Evolutionary conservation across 371 early-diverging fungal genomes (phyloP).

Genomic region (Mortierella sp.): DNA sequence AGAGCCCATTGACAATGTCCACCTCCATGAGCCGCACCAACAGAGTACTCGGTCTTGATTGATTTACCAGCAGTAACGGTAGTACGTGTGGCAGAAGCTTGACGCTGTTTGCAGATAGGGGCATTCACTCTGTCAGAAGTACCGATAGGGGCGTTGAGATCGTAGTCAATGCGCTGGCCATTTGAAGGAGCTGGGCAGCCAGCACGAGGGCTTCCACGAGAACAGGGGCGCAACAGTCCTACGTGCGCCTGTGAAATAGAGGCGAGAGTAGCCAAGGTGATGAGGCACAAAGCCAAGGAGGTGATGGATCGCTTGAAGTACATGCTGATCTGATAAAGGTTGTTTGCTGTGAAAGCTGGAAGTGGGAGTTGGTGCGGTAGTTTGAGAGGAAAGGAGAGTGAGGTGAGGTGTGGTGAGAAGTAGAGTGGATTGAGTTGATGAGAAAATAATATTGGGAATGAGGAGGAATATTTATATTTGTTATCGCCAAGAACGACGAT

Average conservation of each 20-base stretch:
- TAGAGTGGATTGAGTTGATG: neutral
- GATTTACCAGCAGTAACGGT: slow-evolving; percentile 60
- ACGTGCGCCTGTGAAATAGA: slow-evolving; percentile 40
- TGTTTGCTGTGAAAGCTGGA: slow-evolving; percentile 10
- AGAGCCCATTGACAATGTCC: slow-evolving; percentile 77
- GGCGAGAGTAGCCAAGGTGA: slow-evolving; percentile 5
- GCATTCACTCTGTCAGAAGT: slow-evolving; percentile 26
- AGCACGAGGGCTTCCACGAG: slow-evolving; percentile 27
- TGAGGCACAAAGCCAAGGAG: slow-evolving; percentile 8
- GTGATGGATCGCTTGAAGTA: slow-evolving; percentile 19
- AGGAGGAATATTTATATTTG: slow-evolving; percentile 3
- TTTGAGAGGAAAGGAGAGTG: too few relatives aligned
- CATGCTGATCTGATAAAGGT: neutral
- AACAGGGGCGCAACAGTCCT: slow-evolving; percentile 32
- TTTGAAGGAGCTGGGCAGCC: slow-evolving; percentile 58
- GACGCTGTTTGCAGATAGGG: slow-evolving; percentile 57
- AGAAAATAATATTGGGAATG: neutral
- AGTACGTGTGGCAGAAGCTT: slow-evolving; percentile 45
- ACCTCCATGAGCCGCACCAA: slow-evolving; percentile 60
- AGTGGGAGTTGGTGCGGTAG: neutral
- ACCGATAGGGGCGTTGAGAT: slow-evolving; percentile 60
- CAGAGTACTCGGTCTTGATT: slow-evolving; percentile 56
- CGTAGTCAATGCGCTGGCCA: slow-evolving; percentile 59
- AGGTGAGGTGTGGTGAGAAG: neutral
- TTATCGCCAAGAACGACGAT: neutral